Evolutionary conservation across 1,284 basidiomycete genomes (phyloP).

Genomic region (Melampsora americana): DNA sequence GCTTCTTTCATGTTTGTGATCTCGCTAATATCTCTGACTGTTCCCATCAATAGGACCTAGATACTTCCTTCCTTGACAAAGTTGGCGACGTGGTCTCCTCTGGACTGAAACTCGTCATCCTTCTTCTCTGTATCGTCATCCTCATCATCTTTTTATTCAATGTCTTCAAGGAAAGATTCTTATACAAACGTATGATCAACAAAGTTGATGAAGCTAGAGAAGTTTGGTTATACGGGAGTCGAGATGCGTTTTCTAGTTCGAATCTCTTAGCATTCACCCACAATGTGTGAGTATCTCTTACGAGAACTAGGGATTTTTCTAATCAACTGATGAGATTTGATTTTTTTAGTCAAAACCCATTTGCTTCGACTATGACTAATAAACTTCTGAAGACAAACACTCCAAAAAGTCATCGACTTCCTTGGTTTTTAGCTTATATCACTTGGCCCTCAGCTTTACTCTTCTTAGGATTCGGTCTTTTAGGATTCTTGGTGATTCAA

Average conservation of each 20-base stretch:
- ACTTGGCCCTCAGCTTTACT: constrained; percentile 31
- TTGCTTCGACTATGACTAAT: constrained; percentile 12
- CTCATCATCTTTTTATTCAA: constrained; percentile 29
- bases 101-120: constrained; percentile 22
- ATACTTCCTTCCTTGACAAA: constrained; percentile 38
- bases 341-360: constrained; percentile 23
- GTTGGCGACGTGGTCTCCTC: constrained; percentile 22
- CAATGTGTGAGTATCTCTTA: constrained; percentile 15
- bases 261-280: constrained; percentile 35
- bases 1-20: background rate
- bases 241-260: constrained; percentile 2
- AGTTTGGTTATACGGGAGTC: constrained; percentile 24
- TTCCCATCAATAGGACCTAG: constrained; percentile 15
- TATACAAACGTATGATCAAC: constrained; percentile 19
- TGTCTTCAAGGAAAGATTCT: constrained; percentile 28
- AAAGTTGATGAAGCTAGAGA: constrained; percentile 19
- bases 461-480: constrained; percentile 30
- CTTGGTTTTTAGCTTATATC: constrained; percentile 38
- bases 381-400: constrained; percentile 1
- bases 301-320: too few relatives aligned
- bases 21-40: background rate
- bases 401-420: constrained; percentile 12
- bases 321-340: background rate
- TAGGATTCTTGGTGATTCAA: constrained; percentile 22
- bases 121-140: constrained; percentile 14